phyloP scores from a whole-genome alignment of 2,329 filamentous ascomycete genomes.

The Monosporascus ibericus region DNA sequence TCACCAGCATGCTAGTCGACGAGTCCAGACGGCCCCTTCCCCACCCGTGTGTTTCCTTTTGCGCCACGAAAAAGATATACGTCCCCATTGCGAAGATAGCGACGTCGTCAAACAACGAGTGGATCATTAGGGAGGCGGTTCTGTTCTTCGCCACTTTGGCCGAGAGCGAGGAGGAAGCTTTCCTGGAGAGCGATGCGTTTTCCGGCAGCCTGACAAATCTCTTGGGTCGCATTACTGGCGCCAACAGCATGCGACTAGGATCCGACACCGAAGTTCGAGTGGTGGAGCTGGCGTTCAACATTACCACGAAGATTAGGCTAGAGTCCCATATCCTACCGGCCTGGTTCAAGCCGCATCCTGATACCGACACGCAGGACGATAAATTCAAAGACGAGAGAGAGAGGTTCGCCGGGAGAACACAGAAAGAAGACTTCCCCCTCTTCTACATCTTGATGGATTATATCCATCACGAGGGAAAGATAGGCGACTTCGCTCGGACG shows the following conservation, averaged over 20 bases:
- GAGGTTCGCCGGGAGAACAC: constrained; percentile 76
- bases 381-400: constrained; percentile 45
- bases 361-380: constrained; percentile 26
- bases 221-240: constrained; percentile 69
- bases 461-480: constrained; percentile 89
- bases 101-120: constrained; percentile 75
- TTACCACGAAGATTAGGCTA: constrained; percentile 90
- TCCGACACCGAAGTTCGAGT: constrained; percentile 81
- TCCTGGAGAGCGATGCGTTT: constrained; percentile 81
- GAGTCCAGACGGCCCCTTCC: constrained; percentile 83
- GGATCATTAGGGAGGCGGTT: constrained; percentile 78
- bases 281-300: constrained; percentile 90
- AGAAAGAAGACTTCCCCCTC: constrained; percentile 88
- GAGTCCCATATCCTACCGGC: constrained; percentile 80
- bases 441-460: constrained; percentile 96
- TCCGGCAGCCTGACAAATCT: constrained; percentile 83
- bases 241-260: constrained; percentile 66
- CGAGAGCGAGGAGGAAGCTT: constrained; percentile 93
- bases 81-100: constrained; percentile 85
- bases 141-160: constrained; percentile 85
- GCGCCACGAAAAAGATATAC: constrained; percentile 81
- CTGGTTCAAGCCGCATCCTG: constrained; percentile 71
- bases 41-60: constrained; percentile 86
- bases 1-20: constrained; percentile 72
- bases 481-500: constrained; percentile 92